Evolutionary conservation across 768 basidiomycete species (phyloP), one percentile per base, ranked within the genome.

Genomic region (Amanita jacksonii): DNA sequence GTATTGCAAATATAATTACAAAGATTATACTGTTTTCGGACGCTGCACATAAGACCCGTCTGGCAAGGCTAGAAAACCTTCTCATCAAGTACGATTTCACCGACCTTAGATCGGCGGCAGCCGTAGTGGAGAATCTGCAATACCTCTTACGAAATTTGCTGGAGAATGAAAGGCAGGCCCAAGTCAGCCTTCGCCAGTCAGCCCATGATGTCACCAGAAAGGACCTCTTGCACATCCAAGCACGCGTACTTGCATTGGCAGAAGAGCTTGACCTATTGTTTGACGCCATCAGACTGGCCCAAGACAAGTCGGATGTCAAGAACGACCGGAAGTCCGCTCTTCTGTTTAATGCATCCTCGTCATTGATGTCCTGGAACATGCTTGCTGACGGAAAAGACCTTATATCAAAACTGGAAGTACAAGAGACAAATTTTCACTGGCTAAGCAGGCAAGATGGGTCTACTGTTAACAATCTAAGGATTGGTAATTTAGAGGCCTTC

Each of bases 301-400:
- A 90, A 59, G 85, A 88, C 54, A 79, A 82, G 50, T 73, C 64
- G 38, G 76, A 77, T 50, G 72, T 77, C 50, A 74, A 63, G 46
- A 69, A 76, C 4, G 82, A 85, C 50, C 77, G 81, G 50, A 87
- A 86, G 54, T 85, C 85, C 1, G 86, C 89, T 1, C 69, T 91
- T 36, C 72, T 87, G 41, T 63, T 94, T 23, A 81, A 86, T 48
- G 83, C 89, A 1, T 80, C 79, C 5, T 89, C 89, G 0, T 76
- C 79, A 5, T 85, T 91, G 58, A 81, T 98, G 36, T 89, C 86
- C 0, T 98, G 92, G 91, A 74, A 73, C 47, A 92, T 97, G 88
- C 63, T 94, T 12, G 84, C 83, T 54, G 74, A 81, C 35, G 65
- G 75, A 31, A 67, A 73, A 38, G 77, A 81, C 33, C 68, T 93